Percentiles rank a stretch among this genome's conserved stretches.
Evolutionary conservation across 2,329 filamentous ascomycete genomes (phyloP).

Genomic region (Clarireedia homoeocarpa): DNA sequence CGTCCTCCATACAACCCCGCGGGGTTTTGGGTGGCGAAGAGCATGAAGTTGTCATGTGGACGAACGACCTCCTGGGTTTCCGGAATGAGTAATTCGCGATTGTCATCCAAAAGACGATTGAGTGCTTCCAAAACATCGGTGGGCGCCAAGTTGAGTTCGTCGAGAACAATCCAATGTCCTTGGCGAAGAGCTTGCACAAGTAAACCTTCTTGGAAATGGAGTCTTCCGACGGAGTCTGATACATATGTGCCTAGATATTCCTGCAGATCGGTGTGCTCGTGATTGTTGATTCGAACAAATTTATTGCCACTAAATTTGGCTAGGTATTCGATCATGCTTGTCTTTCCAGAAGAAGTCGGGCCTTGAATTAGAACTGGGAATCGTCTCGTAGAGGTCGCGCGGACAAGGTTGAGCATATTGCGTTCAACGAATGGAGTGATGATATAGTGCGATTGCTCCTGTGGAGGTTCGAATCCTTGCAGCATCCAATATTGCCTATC

Average conservation of each 20-base stretch:
- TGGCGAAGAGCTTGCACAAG: slow-evolving; percentile 86
- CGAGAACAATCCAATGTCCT: slow-evolving; percentile 96
- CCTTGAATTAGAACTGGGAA: slow-evolving; percentile 96
- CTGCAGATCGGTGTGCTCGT: slow-evolving; percentile 96
- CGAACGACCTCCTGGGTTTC: slow-evolving; percentile 92
- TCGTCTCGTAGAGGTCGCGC: slow-evolving; percentile 82
- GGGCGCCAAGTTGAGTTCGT: slow-evolving; percentile 93
- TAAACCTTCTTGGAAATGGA: slow-evolving; percentile 88
- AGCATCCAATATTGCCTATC: slow-evolving; percentile 83
- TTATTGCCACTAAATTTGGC: slow-evolving; percentile 95
- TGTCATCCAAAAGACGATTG: slow-evolving; percentile 92
- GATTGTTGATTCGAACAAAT: slow-evolving; percentile 98
- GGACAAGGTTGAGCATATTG: slow-evolving; percentile 88
- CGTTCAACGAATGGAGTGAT: slow-evolving; percentile 91
- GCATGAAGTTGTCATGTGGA: slow-evolving; percentile 91
- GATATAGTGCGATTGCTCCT: slow-evolving; percentile 84
- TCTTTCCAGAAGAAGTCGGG: slow-evolving; percentile 95
- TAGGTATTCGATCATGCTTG: slow-evolving; percentile 98
- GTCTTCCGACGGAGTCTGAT: slow-evolving; percentile 73
- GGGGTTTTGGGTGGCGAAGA: slow-evolving; percentile 97
- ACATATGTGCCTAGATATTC: slow-evolving; percentile 96
- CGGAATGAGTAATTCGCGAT: slow-evolving; percentile 87
- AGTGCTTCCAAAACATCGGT: slow-evolving; percentile 95
- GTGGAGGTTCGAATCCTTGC: slow-evolving; percentile 57
- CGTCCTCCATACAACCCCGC: slow-evolving; percentile 91